Evolutionary conservation across 1,284 basidiomycete species (phyloP).

Genomic region (Takashimella koratensis): DNA sequence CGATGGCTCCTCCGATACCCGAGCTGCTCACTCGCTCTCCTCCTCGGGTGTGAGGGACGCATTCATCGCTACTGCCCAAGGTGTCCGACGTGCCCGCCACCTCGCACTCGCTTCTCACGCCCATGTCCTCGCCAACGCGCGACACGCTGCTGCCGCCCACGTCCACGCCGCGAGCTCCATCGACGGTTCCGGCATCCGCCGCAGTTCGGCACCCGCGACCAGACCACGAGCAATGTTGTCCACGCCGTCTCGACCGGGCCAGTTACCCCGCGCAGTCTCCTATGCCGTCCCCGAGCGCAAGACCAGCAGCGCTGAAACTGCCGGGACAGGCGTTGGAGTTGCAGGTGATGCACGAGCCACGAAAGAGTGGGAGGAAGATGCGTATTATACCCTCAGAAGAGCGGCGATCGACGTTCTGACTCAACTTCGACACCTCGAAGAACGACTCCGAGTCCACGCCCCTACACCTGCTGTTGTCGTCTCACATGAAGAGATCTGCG

Average conservation of each 20-base stretch:
- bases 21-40: neutral
- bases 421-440: slow-evolving; percentile 38
- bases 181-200: slow-evolving; percentile 1
- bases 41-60: neutral
- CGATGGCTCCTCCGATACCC: neutral
- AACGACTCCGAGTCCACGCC: slow-evolving; percentile 23
- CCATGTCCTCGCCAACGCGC: neutral
- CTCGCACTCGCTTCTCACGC: slow-evolving; percentile 12
- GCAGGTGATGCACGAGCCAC: neutral
- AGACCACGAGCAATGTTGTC: slow-evolving; percentile 14
- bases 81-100: slow-evolving; percentile 32
- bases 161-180: neutral
- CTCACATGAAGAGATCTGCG: slow-evolving; percentile 1
- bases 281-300: slow-evolving; percentile 11
- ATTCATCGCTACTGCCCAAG: slow-evolving; percentile 30
- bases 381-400: slow-evolving; percentile 26
- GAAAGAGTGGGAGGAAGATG: slow-evolving; percentile 14
- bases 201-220: slow-evolving; percentile 4
- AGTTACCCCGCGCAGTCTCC: slow-evolving; percentile 23
- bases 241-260: slow-evolving; percentile 35
- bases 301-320: slow-evolving; percentile 10
- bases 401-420: slow-evolving; percentile 44
- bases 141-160: neutral
- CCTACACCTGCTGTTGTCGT: slow-evolving; percentile 9
- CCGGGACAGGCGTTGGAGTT: neutral